Conservation (phyloP, 768 basidiomycete species). For the Mrakia gelida region DNA sequence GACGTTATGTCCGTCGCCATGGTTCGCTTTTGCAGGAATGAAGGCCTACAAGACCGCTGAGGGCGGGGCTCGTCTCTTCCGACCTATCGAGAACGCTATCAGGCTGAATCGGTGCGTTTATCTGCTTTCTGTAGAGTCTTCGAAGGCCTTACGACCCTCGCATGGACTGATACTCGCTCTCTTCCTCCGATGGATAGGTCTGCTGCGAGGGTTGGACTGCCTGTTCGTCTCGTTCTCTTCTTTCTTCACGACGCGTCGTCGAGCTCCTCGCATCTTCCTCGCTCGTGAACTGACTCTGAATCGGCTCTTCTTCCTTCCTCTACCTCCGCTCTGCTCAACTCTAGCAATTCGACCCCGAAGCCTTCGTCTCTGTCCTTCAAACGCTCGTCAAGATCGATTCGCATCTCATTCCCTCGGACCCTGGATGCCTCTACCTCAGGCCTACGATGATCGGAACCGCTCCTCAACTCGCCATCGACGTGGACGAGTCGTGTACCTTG, state of each 20-base stretch:
- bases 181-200: too few species aligned
- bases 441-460: conserved; percentile 36
- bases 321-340: neutral
- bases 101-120: conserved; percentile 25
- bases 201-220: conserved; percentile 34
- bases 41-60: conserved; percentile 35
- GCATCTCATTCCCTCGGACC: conserved; percentile 36
- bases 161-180: too few species aligned
- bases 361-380: conserved; percentile 33
- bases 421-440: conserved; percentile 31
- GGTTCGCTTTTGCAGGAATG: conserved; percentile 33
- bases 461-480: conserved; percentile 34
- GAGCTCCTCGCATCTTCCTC: too few species aligned
- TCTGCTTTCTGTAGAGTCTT: too few species aligned
- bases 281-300: too few species aligned
- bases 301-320: neutral
- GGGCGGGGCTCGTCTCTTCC: conserved; percentile 30
- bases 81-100: conserved; percentile 38
- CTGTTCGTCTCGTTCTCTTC: conserved; percentile 25
- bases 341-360: conserved; percentile 35
- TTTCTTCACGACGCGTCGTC: too few species aligned
- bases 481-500: conserved; percentile 31
- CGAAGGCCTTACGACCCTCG: neutral
- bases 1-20: too few species aligned
- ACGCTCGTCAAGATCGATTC: conserved; percentile 35